These are phyloP conservation scores for Suillus subalutaceus DNA, from an alignment of 768 basidiomycete genomes.

Conservation along the genomic window DNA sequence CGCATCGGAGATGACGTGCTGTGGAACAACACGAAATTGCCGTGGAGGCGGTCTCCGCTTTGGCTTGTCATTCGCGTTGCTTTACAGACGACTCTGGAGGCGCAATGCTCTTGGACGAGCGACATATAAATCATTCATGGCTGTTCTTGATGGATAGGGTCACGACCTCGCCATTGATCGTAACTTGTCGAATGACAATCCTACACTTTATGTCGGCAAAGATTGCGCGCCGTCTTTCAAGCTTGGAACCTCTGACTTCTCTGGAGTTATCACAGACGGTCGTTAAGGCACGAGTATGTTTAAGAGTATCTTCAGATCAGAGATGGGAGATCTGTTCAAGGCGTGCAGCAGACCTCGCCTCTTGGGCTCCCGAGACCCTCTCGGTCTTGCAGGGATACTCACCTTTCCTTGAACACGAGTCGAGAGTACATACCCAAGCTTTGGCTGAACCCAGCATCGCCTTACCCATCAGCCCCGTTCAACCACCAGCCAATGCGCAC, in stretches of 20 bases:
- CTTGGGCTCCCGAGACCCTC: constrained; percentile 34
- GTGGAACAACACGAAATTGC: constrained; percentile 37
- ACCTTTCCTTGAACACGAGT: constrained; percentile 35
- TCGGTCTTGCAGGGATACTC: constrained; percentile 34
- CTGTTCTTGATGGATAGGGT: constrained; percentile 30
- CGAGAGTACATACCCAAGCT: constrained; percentile 29
- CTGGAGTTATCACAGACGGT: constrained; percentile 19
- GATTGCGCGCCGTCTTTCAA: constrained; percentile 41
- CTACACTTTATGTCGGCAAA: constrained; percentile 42
- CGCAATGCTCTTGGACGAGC: constrained; percentile 15
- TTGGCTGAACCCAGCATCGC: constrained; percentile 7
- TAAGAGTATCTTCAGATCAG: constrained; percentile 24
- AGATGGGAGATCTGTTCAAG: constrained; percentile 41
- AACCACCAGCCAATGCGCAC: constrained; percentile 8
- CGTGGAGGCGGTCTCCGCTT: constrained; percentile 55
- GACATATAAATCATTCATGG: constrained; percentile 38
- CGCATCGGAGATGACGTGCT: constrained; percentile 52
- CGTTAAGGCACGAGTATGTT: constrained; percentile 19
- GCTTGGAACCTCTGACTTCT: constrained; percentile 27
- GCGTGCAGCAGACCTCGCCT: constrained; percentile 27
- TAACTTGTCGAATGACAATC: constrained; percentile 34
- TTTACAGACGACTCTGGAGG: constrained; percentile 41
- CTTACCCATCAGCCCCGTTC: background rate
- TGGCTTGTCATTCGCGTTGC: constrained; percentile 54
- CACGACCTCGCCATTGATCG: constrained; percentile 10